A percentile compares a stretch with the other conserved stretches of the same genome.
Evolutionary conservation across 352 stramenopile species (phyloP).

Genomic region (Phytophthora constricta): DNA sequence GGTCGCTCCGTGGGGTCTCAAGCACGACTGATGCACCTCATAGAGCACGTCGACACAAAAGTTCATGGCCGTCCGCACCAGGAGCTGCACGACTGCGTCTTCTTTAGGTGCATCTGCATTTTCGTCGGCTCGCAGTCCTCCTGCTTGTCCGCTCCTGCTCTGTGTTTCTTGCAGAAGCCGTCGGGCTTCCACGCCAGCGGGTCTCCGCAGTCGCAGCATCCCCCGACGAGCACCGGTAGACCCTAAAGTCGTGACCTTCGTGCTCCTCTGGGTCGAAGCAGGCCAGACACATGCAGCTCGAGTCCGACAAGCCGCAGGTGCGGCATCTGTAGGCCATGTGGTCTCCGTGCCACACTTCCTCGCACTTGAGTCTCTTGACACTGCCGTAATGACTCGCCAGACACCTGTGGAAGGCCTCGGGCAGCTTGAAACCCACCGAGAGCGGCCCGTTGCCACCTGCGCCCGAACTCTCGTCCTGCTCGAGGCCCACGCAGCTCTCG

Average conservation of each 20-base stretch:
- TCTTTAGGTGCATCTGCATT: slow-evolving; percentile 48
- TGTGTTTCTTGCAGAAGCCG: slow-evolving; percentile 83
- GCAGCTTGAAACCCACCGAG: slow-evolving; percentile 41
- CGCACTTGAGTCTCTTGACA: slow-evolving; percentile 79
- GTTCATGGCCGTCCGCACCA: slow-evolving; percentile 50
- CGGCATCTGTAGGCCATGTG: slow-evolving; percentile 88
- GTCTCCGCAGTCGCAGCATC: slow-evolving; percentile 86
- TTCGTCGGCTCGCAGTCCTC: slow-evolving; percentile 3
- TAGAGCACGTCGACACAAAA: slow-evolving; percentile 71
- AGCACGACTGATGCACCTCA: slow-evolving; percentile 61
- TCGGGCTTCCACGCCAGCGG: slow-evolving; percentile 77
- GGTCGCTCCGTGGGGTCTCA: slow-evolving; percentile 41
- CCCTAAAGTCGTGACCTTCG: slow-evolving; percentile 81
- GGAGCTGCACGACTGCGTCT: slow-evolving; percentile 43
- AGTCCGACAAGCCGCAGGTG: slow-evolving; percentile 86
- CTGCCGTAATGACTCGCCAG: slow-evolving; percentile 62
- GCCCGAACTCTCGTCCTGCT: slow-evolving; percentile 37
- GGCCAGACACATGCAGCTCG: slow-evolving; percentile 84
- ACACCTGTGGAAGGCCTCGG: slow-evolving; percentile 52
- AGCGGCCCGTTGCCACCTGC: too few species aligned
- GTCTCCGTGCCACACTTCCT: slow-evolving; percentile 88
- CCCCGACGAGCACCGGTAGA: slow-evolving; percentile 85
- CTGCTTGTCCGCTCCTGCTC: slow-evolving; percentile 4
- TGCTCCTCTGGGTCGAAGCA: slow-evolving; percentile 86
- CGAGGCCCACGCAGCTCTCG: slow-evolving; percentile 42